Evolutionary conservation across 2,329 filamentous ascomycete genomes (phyloP), one percentile per base, ranked within the genome.

Genomic region (Ilyonectria robusta): DNA sequence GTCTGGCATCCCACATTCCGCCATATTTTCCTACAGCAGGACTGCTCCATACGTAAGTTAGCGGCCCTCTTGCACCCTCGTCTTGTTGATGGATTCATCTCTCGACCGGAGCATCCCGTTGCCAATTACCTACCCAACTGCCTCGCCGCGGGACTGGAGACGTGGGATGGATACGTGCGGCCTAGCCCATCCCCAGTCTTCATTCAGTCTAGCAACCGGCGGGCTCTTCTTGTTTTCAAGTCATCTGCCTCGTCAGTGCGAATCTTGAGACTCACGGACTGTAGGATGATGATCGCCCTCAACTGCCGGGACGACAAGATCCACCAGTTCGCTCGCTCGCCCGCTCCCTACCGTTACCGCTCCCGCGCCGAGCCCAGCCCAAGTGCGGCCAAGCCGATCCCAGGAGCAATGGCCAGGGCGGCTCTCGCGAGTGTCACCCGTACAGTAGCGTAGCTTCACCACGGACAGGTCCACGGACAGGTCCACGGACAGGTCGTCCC

Each of bases 231-330:
- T n/a, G 40, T n/a, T n/a, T 17, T 7, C 40, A n/a, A 15, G 40
- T 42, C 40, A 42, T 42, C 40, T 42, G 15, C 40, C 40, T 42
- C 15, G 8, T 42, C 40, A 42, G 40, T 42, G 40, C 40, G 40
- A 17, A 42, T 42, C 15, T 7, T 8, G 17, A 42, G 40, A n/a
- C 40, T 42, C 40, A 17, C 40, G 17, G 37, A 42, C 40, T 42
- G 40, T 42, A n/a, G 37, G 13, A 40, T 40, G 13, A 40, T 40
- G 13, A 40, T 40, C n/a, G 7, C 40, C 37, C 37, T 21, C 56
- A 59, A 59, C 56, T 59, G 44, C 56, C 56, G 56, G 46, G 56
- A 50, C 26, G 56, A 19, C 33, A 31, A 40, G 56, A 59, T 59
- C 56, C 56, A 59, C 56, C 56, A 35, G 56, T 59, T 59, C 56